Evolutionary conservation across 1,139 yeast species (phyloP).

Genomic region (Barnettozyma hawaiiensis): DNA sequence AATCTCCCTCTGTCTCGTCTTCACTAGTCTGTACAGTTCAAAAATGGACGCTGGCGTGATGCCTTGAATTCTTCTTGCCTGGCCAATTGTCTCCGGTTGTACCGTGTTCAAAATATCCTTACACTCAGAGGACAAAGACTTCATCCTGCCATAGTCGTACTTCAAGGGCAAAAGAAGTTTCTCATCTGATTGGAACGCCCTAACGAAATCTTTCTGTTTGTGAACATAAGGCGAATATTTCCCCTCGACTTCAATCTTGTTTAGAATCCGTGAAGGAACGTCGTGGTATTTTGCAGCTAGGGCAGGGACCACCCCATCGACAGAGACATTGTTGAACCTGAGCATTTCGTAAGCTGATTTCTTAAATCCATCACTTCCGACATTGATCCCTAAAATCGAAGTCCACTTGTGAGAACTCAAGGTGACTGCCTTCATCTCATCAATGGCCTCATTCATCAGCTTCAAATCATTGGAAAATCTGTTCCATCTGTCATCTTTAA

Average conservation of each 20-base stretch:
- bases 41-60: conserved; percentile 83
- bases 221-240: conserved; percentile 76
- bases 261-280: conserved; percentile 48
- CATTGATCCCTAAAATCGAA: conserved; percentile 30
- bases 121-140: conserved; percentile 67
- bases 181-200: conserved; percentile 83
- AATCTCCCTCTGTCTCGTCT: conserved; percentile 21
- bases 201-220: conserved; percentile 64
- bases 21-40: conserved; percentile 43
- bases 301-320: conserved; percentile 16
- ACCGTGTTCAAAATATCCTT: conserved; percentile 63
- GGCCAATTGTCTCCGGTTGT: conserved; percentile 88
- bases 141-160: conserved; percentile 51
- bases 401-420: conserved; percentile 47
- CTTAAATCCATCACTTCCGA: conserved; percentile 31
- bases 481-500: conserved; percentile 53
- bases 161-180: conserved; percentile 57
- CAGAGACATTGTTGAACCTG: conserved; percentile 36
- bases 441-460: conserved; percentile 41
- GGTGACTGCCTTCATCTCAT: conserved; percentile 35
- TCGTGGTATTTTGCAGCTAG: conserved; percentile 14
- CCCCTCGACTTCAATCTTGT: conserved; percentile 71
- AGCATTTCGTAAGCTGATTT: conserved; percentile 50
- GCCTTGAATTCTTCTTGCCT: conserved; percentile 91
- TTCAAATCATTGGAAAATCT: conserved; percentile 42